These are phyloP conservation scores for Cephalotrichum gorgonifer DNA, from an alignment of 2,329 filamentous ascomycete genomes.

Conservation along the genomic window DNA sequence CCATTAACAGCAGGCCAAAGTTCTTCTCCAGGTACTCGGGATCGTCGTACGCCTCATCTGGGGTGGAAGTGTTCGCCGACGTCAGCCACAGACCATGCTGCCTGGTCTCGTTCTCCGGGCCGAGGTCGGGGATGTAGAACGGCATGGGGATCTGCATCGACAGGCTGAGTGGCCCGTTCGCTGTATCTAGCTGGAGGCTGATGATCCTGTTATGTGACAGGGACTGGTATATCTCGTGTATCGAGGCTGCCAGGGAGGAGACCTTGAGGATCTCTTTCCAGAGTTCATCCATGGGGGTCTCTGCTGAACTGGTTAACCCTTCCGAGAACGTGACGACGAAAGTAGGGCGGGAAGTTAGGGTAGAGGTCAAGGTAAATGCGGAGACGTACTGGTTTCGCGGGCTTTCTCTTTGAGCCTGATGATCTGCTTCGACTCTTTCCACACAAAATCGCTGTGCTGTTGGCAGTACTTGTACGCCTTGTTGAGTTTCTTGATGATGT, in stretches of 20 bases:
- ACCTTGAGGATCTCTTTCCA: constrained; percentile 62
- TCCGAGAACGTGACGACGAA: neutral
- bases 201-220: constrained; percentile 81
- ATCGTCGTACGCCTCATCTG: constrained; percentile 58
- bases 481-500: constrained; percentile 85
- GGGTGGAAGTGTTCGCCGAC: constrained; percentile 66
- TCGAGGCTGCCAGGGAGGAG: constrained; percentile 72
- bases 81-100: constrained; percentile 77
- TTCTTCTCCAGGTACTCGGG: constrained; percentile 68
- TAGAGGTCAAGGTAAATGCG: too few relatives aligned
- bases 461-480: constrained; percentile 91
- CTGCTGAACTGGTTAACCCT: constrained; percentile 19
- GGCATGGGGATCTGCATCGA: constrained; percentile 56
- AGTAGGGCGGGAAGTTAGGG: neutral
- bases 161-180: constrained; percentile 46
- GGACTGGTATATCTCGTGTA: constrained; percentile 71
- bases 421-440: constrained; percentile 80
- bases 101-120: constrained; percentile 55
- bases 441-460: constrained; percentile 80
- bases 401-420: constrained; percentile 72
- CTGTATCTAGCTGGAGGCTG: constrained; percentile 63
- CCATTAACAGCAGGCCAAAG: constrained; percentile 75
- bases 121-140: constrained; percentile 63
- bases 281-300: constrained; percentile 50
- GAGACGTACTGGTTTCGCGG: constrained; percentile 51